These are phyloP conservation scores for Zanthoxylum bungeanum DNA, from an alignment of 345 rosid genomes.

Conservation along the genomic window DNA sequence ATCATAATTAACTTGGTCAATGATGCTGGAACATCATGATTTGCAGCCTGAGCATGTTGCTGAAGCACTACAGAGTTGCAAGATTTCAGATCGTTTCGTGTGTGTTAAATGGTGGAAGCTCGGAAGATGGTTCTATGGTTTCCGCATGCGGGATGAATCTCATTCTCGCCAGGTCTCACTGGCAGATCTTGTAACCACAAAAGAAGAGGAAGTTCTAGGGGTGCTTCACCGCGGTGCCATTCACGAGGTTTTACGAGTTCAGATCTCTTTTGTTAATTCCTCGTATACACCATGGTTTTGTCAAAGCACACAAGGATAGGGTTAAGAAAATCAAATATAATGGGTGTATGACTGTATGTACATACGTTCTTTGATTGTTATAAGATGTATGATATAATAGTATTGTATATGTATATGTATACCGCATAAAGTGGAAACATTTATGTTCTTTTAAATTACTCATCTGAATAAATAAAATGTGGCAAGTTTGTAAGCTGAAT, in stretches of 20 bases:
- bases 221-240: conserved; percentile 65
- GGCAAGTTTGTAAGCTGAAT: neutral
- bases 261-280: conserved; percentile 38
- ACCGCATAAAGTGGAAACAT: neutral
- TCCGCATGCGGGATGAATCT: conserved; percentile 64
- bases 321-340: neutral
- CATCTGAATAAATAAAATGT: neutral
- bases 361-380: neutral
- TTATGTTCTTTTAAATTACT: neutral
- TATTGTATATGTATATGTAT: neutral
- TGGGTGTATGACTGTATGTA: neutral
- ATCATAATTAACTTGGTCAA: neutral
- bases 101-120: conserved; percentile 71
- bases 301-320: conserved; percentile 9
- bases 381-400: conserved; percentile 16
- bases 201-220: conserved; percentile 45
- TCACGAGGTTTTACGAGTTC: conserved; percentile 63
- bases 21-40: conserved; percentile 7
- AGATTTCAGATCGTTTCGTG: conserved; percentile 49
- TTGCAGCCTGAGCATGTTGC: conserved; percentile 35
- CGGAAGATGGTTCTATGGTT: conserved; percentile 63
- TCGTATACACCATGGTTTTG: conserved; percentile 30
- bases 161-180: conserved; percentile 46
- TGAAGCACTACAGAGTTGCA: conserved; percentile 38
- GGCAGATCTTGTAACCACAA: conserved; percentile 36